Conservation (phyloP, 2,329 filamentous ascomycete genomes). For the Pseudopyricularia cyperi region DNA sequence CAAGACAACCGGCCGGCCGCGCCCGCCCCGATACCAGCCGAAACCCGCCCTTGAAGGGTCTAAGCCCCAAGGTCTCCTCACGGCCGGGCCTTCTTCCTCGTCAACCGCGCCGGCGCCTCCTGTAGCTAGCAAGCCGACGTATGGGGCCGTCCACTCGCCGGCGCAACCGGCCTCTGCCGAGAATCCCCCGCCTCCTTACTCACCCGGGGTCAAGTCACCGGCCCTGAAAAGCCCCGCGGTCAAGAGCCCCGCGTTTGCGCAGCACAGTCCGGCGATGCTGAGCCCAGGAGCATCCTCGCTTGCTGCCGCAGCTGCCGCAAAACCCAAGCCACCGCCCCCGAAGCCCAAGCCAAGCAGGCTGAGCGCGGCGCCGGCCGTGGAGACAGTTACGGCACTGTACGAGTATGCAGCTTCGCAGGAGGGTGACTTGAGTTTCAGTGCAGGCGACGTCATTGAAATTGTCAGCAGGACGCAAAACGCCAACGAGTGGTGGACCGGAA, state of each 20-base stretch:
- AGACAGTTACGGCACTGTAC: constrained; percentile 83
- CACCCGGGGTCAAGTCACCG: constrained; percentile 25
- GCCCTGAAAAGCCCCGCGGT: constrained; percentile 10
- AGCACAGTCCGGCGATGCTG: constrained; percentile 13
- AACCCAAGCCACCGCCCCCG: constrained; percentile 58
- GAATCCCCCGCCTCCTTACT: constrained; percentile 61
- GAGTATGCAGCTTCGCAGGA: constrained; percentile 95
- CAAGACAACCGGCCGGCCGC: constrained; percentile 68
- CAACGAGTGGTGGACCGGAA: constrained; percentile 96
- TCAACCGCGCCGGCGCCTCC: constrained; percentile 1
- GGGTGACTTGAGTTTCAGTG: constrained; percentile 80
- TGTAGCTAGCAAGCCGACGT: not conserved
- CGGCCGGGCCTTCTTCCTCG: constrained; percentile 27
- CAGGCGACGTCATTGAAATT: constrained; percentile 86
- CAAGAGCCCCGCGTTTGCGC: constrained; percentile 3
- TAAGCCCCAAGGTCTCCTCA: constrained; percentile 37
- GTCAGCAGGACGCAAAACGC: constrained; percentile 70
- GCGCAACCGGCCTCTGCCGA: constrained; percentile 27
- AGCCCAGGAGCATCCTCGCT: constrained; percentile 18
- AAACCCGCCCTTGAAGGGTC: constrained; percentile 37
- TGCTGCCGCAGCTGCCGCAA: constrained; percentile 36
- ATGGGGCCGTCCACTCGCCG: constrained; percentile 2
- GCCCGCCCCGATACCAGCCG: constrained; percentile 44
- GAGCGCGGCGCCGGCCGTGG: constrained; percentile 48
- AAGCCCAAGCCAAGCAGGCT: constrained; percentile 70